phyloP scores from a whole-genome alignment of 2,329 filamentous ascomycete species.

The Xylariaceae sp. region DNA sequence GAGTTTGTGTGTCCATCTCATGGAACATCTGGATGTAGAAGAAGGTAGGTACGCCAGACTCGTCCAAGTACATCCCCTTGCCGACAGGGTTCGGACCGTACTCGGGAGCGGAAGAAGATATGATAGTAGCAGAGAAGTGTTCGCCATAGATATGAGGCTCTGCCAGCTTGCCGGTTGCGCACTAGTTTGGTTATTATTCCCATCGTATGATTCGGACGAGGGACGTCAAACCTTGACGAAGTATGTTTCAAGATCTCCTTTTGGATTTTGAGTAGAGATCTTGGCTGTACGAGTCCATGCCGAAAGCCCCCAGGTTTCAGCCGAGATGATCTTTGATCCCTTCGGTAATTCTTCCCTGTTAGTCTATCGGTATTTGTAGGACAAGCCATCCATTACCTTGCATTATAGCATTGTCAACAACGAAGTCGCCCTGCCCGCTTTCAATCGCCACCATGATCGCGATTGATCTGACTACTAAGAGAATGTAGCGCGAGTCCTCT shows the following conservation, averaged over 20 bases:
- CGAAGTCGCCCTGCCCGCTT: background rate
- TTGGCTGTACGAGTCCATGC: slow-evolving; percentile 13
- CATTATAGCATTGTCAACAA: background rate
- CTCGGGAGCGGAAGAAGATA: slow-evolving; percentile 2
- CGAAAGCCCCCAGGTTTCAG: slow-evolving; percentile 10
- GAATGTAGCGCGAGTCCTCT: too few relatives aligned
- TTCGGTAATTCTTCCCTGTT: slow-evolving; percentile 14
- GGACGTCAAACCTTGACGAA: slow-evolving; percentile 14
- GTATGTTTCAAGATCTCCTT: slow-evolving; percentile 6
- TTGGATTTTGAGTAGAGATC: slow-evolving; percentile 3
- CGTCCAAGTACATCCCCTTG: slow-evolving; percentile 9
- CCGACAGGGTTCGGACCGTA: slow-evolving; percentile 8
- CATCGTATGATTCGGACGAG: too few relatives aligned
- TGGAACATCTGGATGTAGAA: slow-evolving; percentile 13
- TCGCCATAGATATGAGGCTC: slow-evolving; percentile 7
- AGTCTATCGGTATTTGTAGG: background rate
- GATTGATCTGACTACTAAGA: too few relatives aligned
- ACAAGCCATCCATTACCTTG: background rate
- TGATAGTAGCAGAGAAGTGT: slow-evolving; percentile 8
- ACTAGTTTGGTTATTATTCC: background rate
- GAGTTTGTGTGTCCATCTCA: slow-evolving; percentile 10
- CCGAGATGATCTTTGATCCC: slow-evolving; percentile 9
- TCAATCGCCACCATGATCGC: too few relatives aligned
- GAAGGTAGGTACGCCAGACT: slow-evolving; percentile 3
- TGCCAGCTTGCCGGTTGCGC: slow-evolving; percentile 5